Base-by-base conservation (phyloP, 1,139 yeast species). In the Magnusiomyces tetraspermus region DNA sequence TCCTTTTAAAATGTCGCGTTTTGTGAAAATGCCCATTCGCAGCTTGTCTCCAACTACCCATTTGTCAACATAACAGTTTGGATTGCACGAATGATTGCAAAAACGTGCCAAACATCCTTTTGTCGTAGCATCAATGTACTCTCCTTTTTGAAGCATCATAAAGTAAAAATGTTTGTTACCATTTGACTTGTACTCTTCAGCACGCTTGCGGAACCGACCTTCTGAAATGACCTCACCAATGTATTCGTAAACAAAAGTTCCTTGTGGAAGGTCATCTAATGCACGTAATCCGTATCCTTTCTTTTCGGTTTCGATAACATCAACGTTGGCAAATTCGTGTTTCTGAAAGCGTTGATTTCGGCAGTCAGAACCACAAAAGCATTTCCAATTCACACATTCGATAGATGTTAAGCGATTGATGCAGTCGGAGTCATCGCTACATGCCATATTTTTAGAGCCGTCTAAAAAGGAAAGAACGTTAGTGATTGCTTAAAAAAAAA, bases 71-170 rank as follows among this genome's bases (percentile, higher is more conserved):
- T 79, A 88, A 21, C 96, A 92, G 68, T 92, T 92, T 4, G 98
- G 97, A 60, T 78, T 81, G 68, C 98, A 92, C 21, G 96, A 87
- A 68, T 92, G 98, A 66, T 92, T 92, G 62, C 94, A 86, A 71
- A 90, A 92, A 56, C 98, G 74, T 0, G 95, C 96, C 54, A 90
- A 70, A 23, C 90, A 80, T 2, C 97, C 98, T 68, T 79, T 85
- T 50, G 77, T 74, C 1, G 97, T 90, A 48, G 98, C 98, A 69
- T 92, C 98, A 55, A 92, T 87, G 65, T 88, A 92, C 63, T 92
- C 92, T 57, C 89, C 90, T 63, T 83, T 85, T 61, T 88, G 95
- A 58, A 92, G 77, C 97, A 89, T 89, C 98, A 92, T 92, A 68
- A 92, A 92, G 68, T 92, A 92, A 62, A 92, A 92, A 69, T 92